Evolutionary conservation across 441 rosid genomes (phyloP), one percentile per base, ranked within the genome.

Genomic region (Mallotus japonicus): DNA sequence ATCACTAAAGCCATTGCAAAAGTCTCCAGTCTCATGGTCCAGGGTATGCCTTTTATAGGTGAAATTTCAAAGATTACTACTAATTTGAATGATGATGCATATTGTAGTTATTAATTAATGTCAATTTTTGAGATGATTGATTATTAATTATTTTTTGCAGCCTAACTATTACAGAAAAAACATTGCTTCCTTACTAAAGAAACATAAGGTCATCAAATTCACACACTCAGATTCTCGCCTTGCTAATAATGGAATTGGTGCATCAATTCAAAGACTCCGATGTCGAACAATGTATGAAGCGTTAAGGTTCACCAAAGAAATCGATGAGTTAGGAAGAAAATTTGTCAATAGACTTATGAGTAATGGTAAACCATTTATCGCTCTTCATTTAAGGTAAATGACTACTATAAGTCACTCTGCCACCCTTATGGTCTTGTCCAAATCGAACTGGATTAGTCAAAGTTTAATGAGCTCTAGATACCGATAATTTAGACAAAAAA

Each of bases 211-310:
- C 78, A 75, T 89, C 55, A 81, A 82, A 22, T 90, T 89, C 69
- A 85, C 86, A 1, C 89, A 81, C 70, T 76, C 86, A 3, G 90
- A 88, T 78, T 82, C 92, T 15, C 88, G 93, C 19, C 76, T 91
- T 6, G 89, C 89, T 2, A 89, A 84, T 67, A 87, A 86, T 64
- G 89, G 88, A 19, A 81, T 86, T 3, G 73, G 84, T 13, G 73
- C 82, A 42, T 70, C 88, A 0, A 87, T 89, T 67, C 96, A 91
- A 75, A 65, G 79, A 71, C 91, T 87, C 6, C 80, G 93, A 0
- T 89, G 96, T 53, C 88, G 87, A 0, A 86, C 93, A 12, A 86
- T 86, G 84, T 89, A 84, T 11, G 84, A 87, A 32, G 96, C 88
- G 4, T 86, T 89, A 17, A 82, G 78, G 28, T 88, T 84, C 75